Conservation (phyloP, 306 rosid species). For the Cajanus cajan region DNA sequence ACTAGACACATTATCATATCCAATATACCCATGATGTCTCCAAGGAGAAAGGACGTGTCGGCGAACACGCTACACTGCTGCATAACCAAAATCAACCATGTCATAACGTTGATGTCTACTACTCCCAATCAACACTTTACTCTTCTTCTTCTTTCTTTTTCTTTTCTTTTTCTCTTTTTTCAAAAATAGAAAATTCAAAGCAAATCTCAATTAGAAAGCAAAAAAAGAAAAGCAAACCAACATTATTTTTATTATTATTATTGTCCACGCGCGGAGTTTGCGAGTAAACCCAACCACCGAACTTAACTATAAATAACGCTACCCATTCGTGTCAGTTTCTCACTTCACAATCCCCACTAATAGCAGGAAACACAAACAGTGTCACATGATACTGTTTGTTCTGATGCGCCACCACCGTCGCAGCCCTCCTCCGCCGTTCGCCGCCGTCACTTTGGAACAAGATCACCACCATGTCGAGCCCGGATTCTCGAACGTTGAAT, state of each 20-base stretch:
- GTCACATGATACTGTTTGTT: background rate
- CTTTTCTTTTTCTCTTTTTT: background rate
- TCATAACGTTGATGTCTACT: slow-evolving; percentile 1
- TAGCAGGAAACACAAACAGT: background rate
- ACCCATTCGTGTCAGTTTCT: background rate
- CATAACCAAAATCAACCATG: background rate
- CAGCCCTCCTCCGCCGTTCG: background rate
- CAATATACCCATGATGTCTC: slow-evolving; percentile 27
- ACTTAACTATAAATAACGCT: slow-evolving; percentile 32
- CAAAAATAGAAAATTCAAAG: background rate
- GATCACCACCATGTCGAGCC: slow-evolving; percentile 31
- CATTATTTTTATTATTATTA: too few relatives aligned
- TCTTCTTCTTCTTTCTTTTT: background rate
- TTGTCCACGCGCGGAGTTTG: slow-evolving; percentile 29
- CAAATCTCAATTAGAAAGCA: background rate
- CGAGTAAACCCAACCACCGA: background rate
- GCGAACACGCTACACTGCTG: background rate
- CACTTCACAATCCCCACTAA: background rate
- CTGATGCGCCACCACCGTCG: slow-evolving; percentile 30
- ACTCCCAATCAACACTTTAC: background rate
- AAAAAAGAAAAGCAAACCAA: background rate
- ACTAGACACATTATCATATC: background rate
- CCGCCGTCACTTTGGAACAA: background rate
- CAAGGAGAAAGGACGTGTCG: slow-evolving; percentile 8
- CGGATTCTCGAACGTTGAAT: slow-evolving; percentile 36